A percentile compares a stretch with the other conserved stretches of the same genome.
Conservation (phyloP, 2,329 filamentous ascomycete species). For the Fusarium musae region DNA sequence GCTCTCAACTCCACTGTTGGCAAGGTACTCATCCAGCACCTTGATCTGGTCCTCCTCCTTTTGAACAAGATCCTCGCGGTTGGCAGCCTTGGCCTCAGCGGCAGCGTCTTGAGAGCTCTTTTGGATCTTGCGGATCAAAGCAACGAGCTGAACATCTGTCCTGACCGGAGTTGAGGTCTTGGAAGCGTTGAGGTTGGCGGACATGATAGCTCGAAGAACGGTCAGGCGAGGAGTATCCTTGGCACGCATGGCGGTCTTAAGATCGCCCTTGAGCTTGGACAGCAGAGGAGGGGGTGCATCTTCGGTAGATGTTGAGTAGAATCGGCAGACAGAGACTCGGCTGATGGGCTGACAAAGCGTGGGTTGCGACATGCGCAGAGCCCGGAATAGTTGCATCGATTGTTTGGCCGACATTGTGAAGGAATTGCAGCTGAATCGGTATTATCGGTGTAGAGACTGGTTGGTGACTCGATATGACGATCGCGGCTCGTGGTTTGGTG, state of each 20-base stretch:
- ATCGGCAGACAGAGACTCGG: slow-evolving; percentile 36
- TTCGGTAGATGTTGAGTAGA: slow-evolving; percentile 50
- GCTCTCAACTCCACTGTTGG: slow-evolving; percentile 67
- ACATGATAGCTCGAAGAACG: slow-evolving; percentile 75
- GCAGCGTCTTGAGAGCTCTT: slow-evolving; percentile 67
- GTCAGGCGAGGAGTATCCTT: slow-evolving; percentile 73
- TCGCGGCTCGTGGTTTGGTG: slow-evolving; percentile 5
- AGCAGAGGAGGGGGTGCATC: slow-evolving; percentile 59
- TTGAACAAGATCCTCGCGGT: slow-evolving; percentile 74
- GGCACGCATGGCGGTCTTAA: slow-evolving; percentile 73
- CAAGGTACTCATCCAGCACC: slow-evolving; percentile 74
- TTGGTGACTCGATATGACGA: slow-evolving; percentile 21
- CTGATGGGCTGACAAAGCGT: slow-evolving; percentile 25
- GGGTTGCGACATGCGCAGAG: slow-evolving; percentile 39
- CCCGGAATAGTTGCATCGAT: slow-evolving; percentile 38
- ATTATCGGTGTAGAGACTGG: neutral
- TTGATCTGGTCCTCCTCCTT: slow-evolving; percentile 75
- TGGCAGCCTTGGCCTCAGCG: slow-evolving; percentile 71
- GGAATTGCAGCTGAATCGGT: neutral
- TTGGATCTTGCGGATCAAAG: slow-evolving; percentile 72
- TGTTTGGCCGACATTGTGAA: slow-evolving; percentile 42
- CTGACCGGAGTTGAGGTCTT: slow-evolving; percentile 77
- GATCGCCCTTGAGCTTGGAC: slow-evolving; percentile 66
- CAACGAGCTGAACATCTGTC: slow-evolving; percentile 76
- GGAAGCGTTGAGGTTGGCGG: slow-evolving; percentile 78